Percentiles rank a stretch among this genome's conserved stretches.
Evolutionary conservation across 176 grass and related monocot genomes (phyloP).

Genomic region (Zea mays): DNA sequence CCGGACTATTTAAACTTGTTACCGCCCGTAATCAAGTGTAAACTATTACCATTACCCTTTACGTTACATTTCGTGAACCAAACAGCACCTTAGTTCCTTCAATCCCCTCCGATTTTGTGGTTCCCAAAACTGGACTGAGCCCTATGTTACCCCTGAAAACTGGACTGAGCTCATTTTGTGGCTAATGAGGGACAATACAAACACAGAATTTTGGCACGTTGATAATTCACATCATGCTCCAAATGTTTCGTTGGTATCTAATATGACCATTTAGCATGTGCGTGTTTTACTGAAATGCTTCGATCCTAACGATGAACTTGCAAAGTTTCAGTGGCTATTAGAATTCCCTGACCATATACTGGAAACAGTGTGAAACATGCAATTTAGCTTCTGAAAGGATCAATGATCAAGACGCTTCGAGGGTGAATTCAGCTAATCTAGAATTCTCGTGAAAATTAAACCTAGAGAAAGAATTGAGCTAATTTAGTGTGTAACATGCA

Average conservation of each 20-base stretch:
- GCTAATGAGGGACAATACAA: conserved; percentile 1
- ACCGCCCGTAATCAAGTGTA: no score
- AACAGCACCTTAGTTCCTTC: no score
- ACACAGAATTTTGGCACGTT: neutral
- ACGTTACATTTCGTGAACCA: no score
- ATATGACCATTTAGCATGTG: neutral
- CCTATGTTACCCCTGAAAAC: neutral
- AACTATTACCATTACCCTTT: no score
- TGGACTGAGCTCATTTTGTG: neutral
- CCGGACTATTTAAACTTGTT: no score
- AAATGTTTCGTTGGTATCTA: neutral
- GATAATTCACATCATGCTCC: neutral
- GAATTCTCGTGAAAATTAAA: no score
- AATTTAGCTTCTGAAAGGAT: neutral
- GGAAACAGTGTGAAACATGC: neutral
- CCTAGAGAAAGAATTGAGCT: no score
- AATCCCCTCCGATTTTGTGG: no score
- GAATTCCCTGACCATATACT: neutral
- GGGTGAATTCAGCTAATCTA: no score
- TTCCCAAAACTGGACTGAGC: no score
- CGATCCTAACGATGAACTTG: neutral
- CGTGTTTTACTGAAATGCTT: neutral
- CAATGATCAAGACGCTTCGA: no score
- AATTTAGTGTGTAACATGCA: no score
- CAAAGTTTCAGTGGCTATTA: neutral